Evolutionary conservation across 371 early-diverging fungal species (phyloP), one percentile per base, ranked within the genome.

Genomic region (Mortierella sp.): DNA sequence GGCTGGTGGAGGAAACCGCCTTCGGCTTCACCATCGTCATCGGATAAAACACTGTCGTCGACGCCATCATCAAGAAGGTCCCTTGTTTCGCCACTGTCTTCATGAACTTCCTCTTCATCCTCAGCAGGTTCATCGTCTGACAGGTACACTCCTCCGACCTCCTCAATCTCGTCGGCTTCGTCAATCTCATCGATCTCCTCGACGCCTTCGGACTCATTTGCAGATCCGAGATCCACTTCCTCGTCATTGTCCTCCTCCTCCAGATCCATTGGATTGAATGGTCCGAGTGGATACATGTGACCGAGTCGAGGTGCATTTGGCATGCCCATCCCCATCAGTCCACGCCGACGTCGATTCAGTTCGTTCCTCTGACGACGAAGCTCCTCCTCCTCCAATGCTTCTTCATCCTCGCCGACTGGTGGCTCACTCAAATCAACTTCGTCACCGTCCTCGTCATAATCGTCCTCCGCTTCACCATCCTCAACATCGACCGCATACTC

Each of bases 241-340:
- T 69, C 70, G 58, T 31, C 70, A 10, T n/a, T n/a, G n/a, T n/a
- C n/a, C n/a, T n/a, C n/a, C n/a, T 52, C 58, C 24, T 41, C 34
- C 8, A n/a, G 39, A 16, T 39, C 41, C 22, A 39, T 24, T 41
- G 65, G 43, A n/a, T 64, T 39, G 1, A 34, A 19, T 31, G 37
- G 61, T 14, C 61, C 61, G 37, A 37, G 61, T 4, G 61, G 37
- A 31, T 37, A 19, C 6, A 34, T 34, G 8, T 22, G 61, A 31
- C 22, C 34, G 37, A 9, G 9, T 19, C 61, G 34, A 37, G 39
- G 37, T 22, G 39, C 22, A 19, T 22, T 19, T 1, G 39, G 16
- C 37, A 61, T 61, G 22, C 37, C 61, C 61, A 37, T 34, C 2
- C 58, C 58, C n/a, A 70, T 39, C 34, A n/a, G 47, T 63, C 45